Conservation (phyloP, 164 flowering plant species). For the Dillenia turbinata region DNA sequence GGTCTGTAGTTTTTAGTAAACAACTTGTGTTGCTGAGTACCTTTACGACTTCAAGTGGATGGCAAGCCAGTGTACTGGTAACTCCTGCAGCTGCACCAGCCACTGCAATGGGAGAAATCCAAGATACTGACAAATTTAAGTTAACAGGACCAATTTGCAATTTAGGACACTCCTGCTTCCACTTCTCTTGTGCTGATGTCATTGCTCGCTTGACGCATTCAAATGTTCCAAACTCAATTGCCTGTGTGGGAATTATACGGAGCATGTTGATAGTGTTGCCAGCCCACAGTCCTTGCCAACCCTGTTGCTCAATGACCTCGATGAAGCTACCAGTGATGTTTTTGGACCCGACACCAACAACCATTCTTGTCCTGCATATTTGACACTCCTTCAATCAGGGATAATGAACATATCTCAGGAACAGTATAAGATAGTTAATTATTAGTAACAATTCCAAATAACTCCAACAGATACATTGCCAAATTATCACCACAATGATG, state of each 20-base stretch:
- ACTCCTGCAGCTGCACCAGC: constrained; percentile 99
- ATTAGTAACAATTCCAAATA: neutral
- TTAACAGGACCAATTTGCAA: constrained; percentile 56
- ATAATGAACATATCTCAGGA: neutral
- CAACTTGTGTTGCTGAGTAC: constrained; percentile 23
- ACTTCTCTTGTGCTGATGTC: constrained; percentile 70
- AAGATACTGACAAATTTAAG: constrained; percentile 56
- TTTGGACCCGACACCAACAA: constrained; percentile 91
- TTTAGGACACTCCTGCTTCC: constrained; percentile 49
- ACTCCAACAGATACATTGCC: neutral
- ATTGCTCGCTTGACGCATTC: constrained; percentile 87
- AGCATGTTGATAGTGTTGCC: constrained; percentile 90
- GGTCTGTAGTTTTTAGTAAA: too few relatives aligned
- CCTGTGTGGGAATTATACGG: constrained; percentile 93
- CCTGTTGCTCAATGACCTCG: constrained; percentile 80
- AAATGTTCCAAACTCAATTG: constrained; percentile 91
- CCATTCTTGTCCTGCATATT: constrained; percentile 83
- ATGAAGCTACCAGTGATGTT: constrained; percentile 74
- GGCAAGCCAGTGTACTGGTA: constrained; percentile 80
- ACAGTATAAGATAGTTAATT: neutral
- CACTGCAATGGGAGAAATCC: constrained; percentile 93
- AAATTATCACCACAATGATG: neutral
- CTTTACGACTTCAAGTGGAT: constrained; percentile 97
- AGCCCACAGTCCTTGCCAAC: constrained; percentile 97
- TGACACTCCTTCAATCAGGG: constrained; percentile 1